These are phyloP conservation scores for Fusarium dimerum DNA, from an alignment of 2,329 filamentous ascomycete genomes.

Conservation along the genomic window DNA sequence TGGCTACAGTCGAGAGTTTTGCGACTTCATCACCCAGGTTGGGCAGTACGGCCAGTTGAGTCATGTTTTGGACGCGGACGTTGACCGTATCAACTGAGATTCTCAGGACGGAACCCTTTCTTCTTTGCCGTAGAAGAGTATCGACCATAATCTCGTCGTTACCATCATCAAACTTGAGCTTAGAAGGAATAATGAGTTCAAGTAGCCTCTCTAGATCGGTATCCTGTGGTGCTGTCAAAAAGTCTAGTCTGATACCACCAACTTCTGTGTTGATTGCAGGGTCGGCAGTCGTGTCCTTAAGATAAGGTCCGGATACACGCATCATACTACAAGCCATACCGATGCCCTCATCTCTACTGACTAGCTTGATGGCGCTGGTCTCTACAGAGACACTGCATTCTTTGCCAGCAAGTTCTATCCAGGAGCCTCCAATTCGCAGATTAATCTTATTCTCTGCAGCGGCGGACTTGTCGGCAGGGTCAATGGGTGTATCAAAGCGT, in stretches of 20 bases:
- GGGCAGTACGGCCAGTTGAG: slow-evolving; percentile 67
- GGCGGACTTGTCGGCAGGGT: slow-evolving; percentile 48
- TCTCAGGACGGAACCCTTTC: slow-evolving; percentile 81
- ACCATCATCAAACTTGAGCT: slow-evolving; percentile 79
- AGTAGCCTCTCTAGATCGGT: slow-evolving; percentile 80
- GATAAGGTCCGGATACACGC: slow-evolving; percentile 71
- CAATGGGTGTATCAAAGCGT: slow-evolving; percentile 56
- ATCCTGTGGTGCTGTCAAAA: slow-evolving; percentile 71
- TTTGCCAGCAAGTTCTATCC: slow-evolving; percentile 75
- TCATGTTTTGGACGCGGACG: slow-evolving; percentile 61
- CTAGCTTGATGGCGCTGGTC: slow-evolving; percentile 79
- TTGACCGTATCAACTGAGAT: slow-evolving; percentile 66
- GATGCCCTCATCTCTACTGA: slow-evolving; percentile 72
- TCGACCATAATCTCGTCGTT: slow-evolving; percentile 96
- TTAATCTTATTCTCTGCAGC: slow-evolving; percentile 68
- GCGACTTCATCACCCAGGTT: slow-evolving; percentile 76
- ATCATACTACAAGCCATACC: slow-evolving; percentile 75
- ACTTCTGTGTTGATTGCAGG: slow-evolving; percentile 66
- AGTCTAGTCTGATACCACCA: slow-evolving; percentile 69
- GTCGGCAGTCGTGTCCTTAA: slow-evolving; percentile 52
- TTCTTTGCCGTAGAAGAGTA: slow-evolving; percentile 80
- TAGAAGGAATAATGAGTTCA: slow-evolving; percentile 86
- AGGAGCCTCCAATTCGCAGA: slow-evolving; percentile 72
- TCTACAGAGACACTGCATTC: slow-evolving; percentile 74
- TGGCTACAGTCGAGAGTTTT: slow-evolving; percentile 82